Base-by-base conservation (phyloP, 305 asterid genomes). In the Petunia hybrid region DNA sequence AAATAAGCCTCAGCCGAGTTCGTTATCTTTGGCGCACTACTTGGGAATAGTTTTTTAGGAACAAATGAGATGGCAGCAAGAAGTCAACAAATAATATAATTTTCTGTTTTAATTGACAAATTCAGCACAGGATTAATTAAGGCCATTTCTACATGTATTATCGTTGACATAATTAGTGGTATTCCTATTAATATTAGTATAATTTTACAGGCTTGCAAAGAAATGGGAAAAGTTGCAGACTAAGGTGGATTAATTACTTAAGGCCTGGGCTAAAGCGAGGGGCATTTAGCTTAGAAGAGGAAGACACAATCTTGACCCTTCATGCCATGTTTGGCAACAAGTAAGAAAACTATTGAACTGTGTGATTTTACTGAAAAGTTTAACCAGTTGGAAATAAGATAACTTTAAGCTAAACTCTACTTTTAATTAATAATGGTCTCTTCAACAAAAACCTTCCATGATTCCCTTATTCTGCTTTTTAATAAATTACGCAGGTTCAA, bases 201-300 rank as follows among this genome's bases (percentile, higher is more conserved):
- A 43, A 55, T 3, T 62, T 41, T 75, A 68, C 90, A 95, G 98
- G 97, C 82, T 83, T 95, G 59, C 90, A 89, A 38, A 93, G 99
- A 78, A 95, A 86, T 82, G 99, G 98, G 45, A 95, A 93, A 89
- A 93, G 99, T 86, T 92, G 99, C 89, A 88, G 99, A 77, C 80
- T 95, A 46, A 89, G 99, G 76, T 95, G 99, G 98, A 90, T 92
- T 84, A 95, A 93, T 85, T 95, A 95, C 78, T 77, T 93, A 38
- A 80, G 99, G 83, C 97, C 99, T 0, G 99, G 99, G 63, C 64
- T 95, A 81, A 93, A 93, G 65, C 87, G 92, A 71, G 98, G 93
- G 69, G 80, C 89, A 38, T 90, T 92, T 87, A 88, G 86, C 81
- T 3, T 48, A 13, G 89, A 91, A 38, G 98, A 95, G 87, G 95